Percentiles rank a stretch among this genome's conserved stretches.
phyloP scores from a whole-genome alignment of 2,329 filamentous ascomycete genomes.

The Aspergillus pseudonomiae region DNA sequence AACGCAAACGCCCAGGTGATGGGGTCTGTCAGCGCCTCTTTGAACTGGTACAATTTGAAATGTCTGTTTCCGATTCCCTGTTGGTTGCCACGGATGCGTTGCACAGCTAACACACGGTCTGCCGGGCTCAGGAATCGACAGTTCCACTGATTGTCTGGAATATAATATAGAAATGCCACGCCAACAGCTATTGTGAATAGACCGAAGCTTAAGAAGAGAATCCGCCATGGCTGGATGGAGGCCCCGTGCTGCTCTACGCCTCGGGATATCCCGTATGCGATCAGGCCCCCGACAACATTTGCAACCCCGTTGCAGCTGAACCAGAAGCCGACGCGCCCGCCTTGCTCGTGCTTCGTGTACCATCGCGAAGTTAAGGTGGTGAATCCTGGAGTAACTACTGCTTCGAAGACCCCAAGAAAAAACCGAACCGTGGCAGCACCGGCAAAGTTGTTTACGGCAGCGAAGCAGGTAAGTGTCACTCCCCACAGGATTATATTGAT shows the following conservation, averaged over 20 bases:
- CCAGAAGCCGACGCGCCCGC: slow-evolving; percentile 19
- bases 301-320: slow-evolving; percentile 21
- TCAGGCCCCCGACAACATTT: slow-evolving; percentile 10
- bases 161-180: slow-evolving; percentile 10
- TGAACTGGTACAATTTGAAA: slow-evolving; percentile 19
- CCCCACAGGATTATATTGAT: slow-evolving; percentile 33
- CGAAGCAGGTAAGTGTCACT: slow-evolving; percentile 19
- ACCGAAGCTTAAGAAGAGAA: slow-evolving; percentile 20
- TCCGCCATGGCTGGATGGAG: slow-evolving; percentile 12
- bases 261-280: slow-evolving; percentile 18
- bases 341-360: slow-evolving; percentile 20
- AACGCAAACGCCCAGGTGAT: slow-evolving; percentile 11
- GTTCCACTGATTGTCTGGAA: slow-evolving; percentile 17
- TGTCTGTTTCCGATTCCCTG: slow-evolving; percentile 17
- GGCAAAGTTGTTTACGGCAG: slow-evolving; percentile 21
- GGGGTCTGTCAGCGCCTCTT: slow-evolving; percentile 18
- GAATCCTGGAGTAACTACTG: slow-evolving; percentile 17
- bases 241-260: slow-evolving; percentile 1
- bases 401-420: slow-evolving; percentile 22
- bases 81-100: slow-evolving; percentile 20
- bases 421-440: slow-evolving; percentile 24
- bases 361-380: slow-evolving; percentile 18
- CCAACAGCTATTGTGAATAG: slow-evolving; percentile 14
- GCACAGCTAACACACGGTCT: slow-evolving; percentile 12
- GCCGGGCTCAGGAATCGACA: slow-evolving; percentile 14